Percentiles rank a stretch among this genome's conserved stretches.
phyloP scores from a whole-genome alignment of 176 grass and related monocot species.

The Ensete ventricosum region DNA sequence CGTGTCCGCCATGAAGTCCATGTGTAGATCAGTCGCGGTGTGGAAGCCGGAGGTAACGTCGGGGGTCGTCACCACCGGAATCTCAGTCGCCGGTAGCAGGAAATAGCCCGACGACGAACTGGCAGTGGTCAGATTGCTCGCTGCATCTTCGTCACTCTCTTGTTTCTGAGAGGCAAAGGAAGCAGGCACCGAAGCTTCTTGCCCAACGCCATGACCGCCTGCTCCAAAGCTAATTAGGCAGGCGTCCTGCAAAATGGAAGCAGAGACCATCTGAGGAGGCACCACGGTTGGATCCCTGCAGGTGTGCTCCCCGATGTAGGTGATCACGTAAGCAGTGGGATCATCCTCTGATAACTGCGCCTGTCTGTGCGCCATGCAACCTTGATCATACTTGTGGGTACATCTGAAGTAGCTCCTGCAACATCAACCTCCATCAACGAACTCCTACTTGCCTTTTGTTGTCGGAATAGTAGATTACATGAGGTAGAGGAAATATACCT shows the following conservation, averaged over 20 bases:
- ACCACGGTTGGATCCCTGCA: conserved; percentile 16
- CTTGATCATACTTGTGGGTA: conserved; percentile 26
- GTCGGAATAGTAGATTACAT: too few species aligned
- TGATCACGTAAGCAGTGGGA: conserved; percentile 20
- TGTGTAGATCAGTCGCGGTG: neutral
- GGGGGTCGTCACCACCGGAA: neutral
- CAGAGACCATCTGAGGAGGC: neutral
- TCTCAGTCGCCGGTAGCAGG: too few species aligned
- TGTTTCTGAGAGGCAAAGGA: neutral
- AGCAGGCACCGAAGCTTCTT: neutral
- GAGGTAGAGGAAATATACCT: conserved; percentile 34
- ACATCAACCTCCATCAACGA: conserved; percentile 1
- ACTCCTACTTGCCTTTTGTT: neutral
- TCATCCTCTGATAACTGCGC: conserved; percentile 30
- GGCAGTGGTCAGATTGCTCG: neutral
- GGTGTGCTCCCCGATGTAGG: conserved; percentile 35
- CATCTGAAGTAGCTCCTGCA: conserved; percentile 51
- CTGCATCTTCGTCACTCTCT: neutral
- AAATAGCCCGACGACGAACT: neutral
- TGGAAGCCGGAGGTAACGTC: neutral
- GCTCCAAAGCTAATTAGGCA: conserved; percentile 2
- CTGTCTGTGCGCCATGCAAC: conserved; percentile 34
- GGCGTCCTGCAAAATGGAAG: neutral
- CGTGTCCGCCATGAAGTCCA: neutral
- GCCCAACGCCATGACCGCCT: neutral